Evolutionary conservation across 1,284 basidiomycete genomes (phyloP).

Genomic region (Moniliophthora roreri): DNA sequence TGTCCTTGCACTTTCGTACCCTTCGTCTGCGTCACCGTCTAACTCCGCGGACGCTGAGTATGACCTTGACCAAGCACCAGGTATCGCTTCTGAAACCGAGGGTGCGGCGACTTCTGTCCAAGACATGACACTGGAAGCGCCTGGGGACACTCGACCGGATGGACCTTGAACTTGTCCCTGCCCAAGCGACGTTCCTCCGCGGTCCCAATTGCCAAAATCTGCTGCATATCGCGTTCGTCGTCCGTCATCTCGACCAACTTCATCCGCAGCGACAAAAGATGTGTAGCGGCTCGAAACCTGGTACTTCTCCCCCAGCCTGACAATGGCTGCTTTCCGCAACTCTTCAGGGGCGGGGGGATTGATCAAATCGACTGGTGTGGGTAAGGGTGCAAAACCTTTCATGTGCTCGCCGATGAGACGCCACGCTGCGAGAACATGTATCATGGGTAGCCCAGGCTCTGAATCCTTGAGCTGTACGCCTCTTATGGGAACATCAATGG

Average conservation of each 20-base stretch:
- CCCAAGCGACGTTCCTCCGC: not conserved
- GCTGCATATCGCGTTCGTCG: not conserved
- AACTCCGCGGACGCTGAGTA: constrained; percentile 13
- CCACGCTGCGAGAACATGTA: constrained; percentile 57
- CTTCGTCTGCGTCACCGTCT: constrained; percentile 22
- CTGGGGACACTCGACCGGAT: not conserved
- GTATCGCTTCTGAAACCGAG: constrained; percentile 5
- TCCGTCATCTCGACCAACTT: not conserved
- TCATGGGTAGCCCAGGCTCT: constrained; percentile 32
- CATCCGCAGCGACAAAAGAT: constrained; percentile 56
- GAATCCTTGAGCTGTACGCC: constrained; percentile 34
- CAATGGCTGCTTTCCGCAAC: constrained; percentile 41
- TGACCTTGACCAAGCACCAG: constrained; percentile 17
- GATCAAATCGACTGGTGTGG: constrained; percentile 23
- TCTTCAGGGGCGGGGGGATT: constrained; percentile 26
- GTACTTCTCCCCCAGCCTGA: constrained; percentile 49
- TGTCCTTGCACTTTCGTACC: constrained; percentile 29
- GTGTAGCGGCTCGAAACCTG: constrained; percentile 52
- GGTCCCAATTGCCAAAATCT: constrained; percentile 14
- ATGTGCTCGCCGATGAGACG: constrained; percentile 48
- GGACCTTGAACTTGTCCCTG: not conserved
- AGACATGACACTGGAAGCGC: not conserved
- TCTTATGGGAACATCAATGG: constrained; percentile 37
- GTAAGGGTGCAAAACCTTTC: constrained; percentile 29
- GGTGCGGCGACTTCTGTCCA: not conserved